Percentiles rank a stretch among this genome's conserved stretches.
These are phyloP conservation scores for Vitis hybrid DNA, from an alignment of 177 flowering plant species.

Conservation along the genomic window DNA sequence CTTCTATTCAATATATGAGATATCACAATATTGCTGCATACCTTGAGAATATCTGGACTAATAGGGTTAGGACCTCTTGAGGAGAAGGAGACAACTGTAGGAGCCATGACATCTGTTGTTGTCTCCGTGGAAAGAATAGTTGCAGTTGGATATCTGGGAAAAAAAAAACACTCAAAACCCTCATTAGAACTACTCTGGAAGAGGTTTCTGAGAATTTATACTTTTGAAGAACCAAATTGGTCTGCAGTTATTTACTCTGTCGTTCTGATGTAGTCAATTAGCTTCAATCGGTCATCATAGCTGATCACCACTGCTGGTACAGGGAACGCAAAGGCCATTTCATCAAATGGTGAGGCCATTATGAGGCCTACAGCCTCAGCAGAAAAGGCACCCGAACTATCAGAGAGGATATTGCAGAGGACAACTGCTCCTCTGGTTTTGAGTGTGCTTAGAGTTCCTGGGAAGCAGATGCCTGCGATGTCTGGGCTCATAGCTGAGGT, in stretches of 20 bases:
- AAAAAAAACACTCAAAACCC: no score
- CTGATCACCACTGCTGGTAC: conserved; percentile 23
- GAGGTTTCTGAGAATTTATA: no score
- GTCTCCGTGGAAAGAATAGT: conserved; percentile 28
- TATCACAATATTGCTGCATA: not conserved
- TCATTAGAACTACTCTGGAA: no score
- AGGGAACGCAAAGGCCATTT: conserved; percentile 18
- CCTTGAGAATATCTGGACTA: conserved; percentile 50
- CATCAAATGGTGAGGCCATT: conserved; percentile 12
- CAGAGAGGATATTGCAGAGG: conserved; percentile 23
- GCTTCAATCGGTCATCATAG: not conserved
- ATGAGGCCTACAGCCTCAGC: conserved; percentile 28
- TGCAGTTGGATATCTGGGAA: conserved; percentile 35
- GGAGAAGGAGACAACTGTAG: conserved; percentile 43
- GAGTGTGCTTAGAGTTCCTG: conserved; percentile 13
- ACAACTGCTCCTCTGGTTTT: conserved; percentile 30
- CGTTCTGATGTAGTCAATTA: not conserved
- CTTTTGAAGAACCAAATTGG: not conserved
- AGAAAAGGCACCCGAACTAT: conserved; percentile 24
- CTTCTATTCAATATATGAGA: no score
- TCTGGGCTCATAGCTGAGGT: conserved; percentile 14
- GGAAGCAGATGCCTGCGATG: conserved; percentile 20
- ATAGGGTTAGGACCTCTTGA: conserved; percentile 48
- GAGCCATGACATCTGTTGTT: conserved; percentile 27
- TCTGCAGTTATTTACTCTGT: not conserved